Percentiles rank a stretch among this genome's conserved stretches.
Evolutionary conservation across 1,284 basidiomycete species (phyloP).

Genomic region (Ceratobasidium sp.): DNA sequence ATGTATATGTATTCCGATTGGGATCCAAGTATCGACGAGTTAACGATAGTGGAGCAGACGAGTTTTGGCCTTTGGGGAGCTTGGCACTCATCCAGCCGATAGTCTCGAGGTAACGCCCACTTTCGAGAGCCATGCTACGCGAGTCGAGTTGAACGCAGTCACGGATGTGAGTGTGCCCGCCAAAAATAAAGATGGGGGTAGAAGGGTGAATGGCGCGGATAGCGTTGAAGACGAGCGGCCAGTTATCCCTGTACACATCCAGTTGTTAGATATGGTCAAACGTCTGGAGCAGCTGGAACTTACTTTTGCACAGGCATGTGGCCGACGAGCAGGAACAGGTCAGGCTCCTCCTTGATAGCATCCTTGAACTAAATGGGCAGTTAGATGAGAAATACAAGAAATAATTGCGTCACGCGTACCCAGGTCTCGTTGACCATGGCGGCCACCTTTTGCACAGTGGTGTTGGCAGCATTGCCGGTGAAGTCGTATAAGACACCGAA

Average conservation of each 20-base stretch:
- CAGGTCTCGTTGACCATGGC: conserved; percentile 76
- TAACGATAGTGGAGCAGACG: conserved; percentile 64
- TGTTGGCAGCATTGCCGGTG: conserved; percentile 69
- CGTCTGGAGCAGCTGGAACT: background rate
- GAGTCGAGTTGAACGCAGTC: conserved; percentile 76
- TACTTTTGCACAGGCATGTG: conserved; percentile 52
- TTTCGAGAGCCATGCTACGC: conserved; percentile 76
- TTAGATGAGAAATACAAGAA: background rate
- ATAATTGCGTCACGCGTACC: conserved; percentile 42
- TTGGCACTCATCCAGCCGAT: conserved; percentile 63
- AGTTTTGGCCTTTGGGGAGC: conserved; percentile 51
- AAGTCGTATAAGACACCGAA: conserved; percentile 85
- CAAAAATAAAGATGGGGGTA: conserved; percentile 83
- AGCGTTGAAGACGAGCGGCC: conserved; percentile 75
- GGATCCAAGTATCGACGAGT: conserved; percentile 77
- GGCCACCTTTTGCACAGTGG: conserved; percentile 74
- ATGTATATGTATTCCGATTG: conserved; percentile 62
- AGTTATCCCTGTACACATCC: conserved; percentile 60
- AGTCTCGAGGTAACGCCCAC: conserved; percentile 89
- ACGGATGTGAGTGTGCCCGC: conserved; percentile 81
- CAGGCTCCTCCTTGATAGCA: conserved; percentile 81
- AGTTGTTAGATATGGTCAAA: conserved; percentile 5
- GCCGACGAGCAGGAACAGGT: conserved; percentile 81
- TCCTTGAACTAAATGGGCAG: conserved; percentile 67
- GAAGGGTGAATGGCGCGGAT: conserved; percentile 74